A percentile compares a stretch with the other conserved stretches of the same genome.
Evolutionary conservation across 108 stramenopile species (phyloP).

Genomic region (Fistulifera pelliculosa): DNA sequence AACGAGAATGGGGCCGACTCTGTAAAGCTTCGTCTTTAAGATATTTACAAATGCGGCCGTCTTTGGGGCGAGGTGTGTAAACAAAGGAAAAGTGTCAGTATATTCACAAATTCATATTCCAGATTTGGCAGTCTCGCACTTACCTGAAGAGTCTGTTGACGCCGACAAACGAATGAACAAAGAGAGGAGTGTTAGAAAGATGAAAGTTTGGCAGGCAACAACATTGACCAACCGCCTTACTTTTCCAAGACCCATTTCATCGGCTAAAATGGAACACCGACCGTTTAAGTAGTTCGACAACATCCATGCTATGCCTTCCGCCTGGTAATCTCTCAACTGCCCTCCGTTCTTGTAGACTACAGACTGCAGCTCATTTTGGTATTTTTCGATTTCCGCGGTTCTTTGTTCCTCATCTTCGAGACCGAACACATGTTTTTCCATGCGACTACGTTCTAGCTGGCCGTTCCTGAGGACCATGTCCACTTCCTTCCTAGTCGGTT

Average conservation of each 20-base stretch:
- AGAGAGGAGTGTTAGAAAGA: too few relatives aligned
- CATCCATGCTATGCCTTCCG: conserved; percentile 91
- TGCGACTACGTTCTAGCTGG: conserved; percentile 32
- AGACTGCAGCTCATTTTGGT: conserved; percentile 41
- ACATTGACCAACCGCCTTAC: too few relatives aligned
- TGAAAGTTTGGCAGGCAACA: too few relatives aligned
- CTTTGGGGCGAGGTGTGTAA: conserved; percentile 50
- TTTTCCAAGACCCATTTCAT: conserved; percentile 83
- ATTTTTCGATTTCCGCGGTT: conserved; percentile 34
- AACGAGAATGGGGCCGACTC: conserved; percentile 72
- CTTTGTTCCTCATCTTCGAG: conserved; percentile 37
- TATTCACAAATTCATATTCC: too few relatives aligned
- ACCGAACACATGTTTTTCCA: conserved; percentile 62
- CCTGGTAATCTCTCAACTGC: conserved; percentile 86
- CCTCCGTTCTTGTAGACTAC: conserved; percentile 70
- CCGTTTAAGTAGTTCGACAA: conserved; percentile 67
- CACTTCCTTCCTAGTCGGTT: conserved; percentile 43
- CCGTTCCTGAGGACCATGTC: conserved; percentile 7
- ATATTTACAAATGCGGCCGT: conserved; percentile 74
- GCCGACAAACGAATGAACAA: too few relatives aligned
- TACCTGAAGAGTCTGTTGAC: too few relatives aligned
- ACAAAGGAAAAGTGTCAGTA: too few relatives aligned
- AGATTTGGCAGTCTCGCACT: too few relatives aligned
- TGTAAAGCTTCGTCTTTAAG: conserved; percentile 36
- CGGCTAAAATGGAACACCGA: conserved; percentile 84